Evolutionary conservation across 768 basidiomycete species (phyloP).

Genomic region (Xanthoconium purpureum): DNA sequence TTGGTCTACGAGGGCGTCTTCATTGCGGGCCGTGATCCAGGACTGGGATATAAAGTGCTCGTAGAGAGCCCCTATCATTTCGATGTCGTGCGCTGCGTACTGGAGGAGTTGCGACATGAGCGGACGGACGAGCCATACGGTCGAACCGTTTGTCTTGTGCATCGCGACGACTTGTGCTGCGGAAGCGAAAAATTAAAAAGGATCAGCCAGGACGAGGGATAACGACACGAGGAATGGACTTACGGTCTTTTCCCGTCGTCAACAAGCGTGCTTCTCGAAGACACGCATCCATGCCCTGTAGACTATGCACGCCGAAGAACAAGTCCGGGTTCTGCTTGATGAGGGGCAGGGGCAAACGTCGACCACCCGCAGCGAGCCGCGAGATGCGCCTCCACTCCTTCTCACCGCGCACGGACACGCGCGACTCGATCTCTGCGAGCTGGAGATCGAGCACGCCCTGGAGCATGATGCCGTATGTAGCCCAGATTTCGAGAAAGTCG

Average conservation of each 20-base stretch:
- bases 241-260: slow-evolving; percentile 34
- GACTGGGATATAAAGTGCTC: slow-evolving; percentile 28
- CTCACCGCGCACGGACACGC: slow-evolving; percentile 24
- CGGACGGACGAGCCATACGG: slow-evolving; percentile 37
- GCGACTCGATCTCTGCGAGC: slow-evolving; percentile 37
- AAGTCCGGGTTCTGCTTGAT: slow-evolving; percentile 24
- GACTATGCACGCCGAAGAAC: slow-evolving; percentile 32
- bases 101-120: slow-evolving; percentile 34
- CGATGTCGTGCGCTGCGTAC: slow-evolving; percentile 44
- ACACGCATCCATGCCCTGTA: slow-evolving; percentile 37
- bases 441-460: slow-evolving; percentile 40
- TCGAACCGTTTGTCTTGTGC: slow-evolving; percentile 32
- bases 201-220: background rate
- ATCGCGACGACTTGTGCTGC: slow-evolving; percentile 37
- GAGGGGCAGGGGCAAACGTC: slow-evolving; percentile 22
- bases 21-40: slow-evolving; percentile 23
- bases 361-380: slow-evolving; percentile 25
- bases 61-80: slow-evolving; percentile 37
- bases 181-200: background rate
- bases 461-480: slow-evolving; percentile 28
- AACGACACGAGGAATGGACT: slow-evolving; percentile 1
- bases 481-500: slow-evolving; percentile 37
- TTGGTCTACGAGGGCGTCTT: slow-evolving; percentile 16
- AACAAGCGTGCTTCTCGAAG: slow-evolving; percentile 25
- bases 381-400: slow-evolving; percentile 25